Evolutionary conservation across 1,284 basidiomycete genomes (phyloP).

Genomic region (Erythrobasidium hasegawianum): DNA sequence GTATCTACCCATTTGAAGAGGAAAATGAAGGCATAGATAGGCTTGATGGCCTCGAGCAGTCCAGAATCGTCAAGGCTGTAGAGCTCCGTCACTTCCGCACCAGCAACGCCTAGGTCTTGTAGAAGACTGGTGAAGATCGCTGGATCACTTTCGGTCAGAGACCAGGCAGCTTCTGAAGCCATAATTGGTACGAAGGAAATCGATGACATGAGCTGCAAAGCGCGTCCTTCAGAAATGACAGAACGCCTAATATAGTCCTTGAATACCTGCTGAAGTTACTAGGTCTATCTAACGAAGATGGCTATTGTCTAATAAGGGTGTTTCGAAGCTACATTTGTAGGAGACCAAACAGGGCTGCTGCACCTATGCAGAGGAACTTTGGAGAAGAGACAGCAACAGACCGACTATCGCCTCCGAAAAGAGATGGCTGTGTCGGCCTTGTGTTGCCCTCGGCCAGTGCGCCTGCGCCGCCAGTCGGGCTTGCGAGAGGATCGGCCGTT

Average conservation of each 20-base stretch:
- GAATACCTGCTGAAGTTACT: too few species aligned
- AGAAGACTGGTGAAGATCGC: conserved; percentile 51
- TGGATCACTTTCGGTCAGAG: conserved; percentile 49
- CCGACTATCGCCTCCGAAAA: too few species aligned
- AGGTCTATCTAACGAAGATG: too few species aligned
- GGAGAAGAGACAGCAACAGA: too few species aligned
- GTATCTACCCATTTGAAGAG: conserved; percentile 83
- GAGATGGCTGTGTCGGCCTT: too few species aligned
- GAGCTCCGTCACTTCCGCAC: conserved; percentile 56
- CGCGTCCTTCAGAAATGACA: too few species aligned
- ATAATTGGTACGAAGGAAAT: background rate
- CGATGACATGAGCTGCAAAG: too few species aligned
- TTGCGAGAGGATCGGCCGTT: conserved; percentile 22
- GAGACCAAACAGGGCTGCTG: too few species aligned
- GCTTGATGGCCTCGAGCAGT: conserved; percentile 63
- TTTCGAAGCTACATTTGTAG: too few species aligned
- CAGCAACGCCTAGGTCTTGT: conserved; percentile 52
- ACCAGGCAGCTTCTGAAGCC: conserved; percentile 47
- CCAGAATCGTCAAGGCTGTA: conserved; percentile 72
- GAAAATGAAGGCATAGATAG: conserved; percentile 78
- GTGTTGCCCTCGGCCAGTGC: background rate
- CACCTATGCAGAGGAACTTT: too few species aligned
- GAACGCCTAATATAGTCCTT: too few species aligned
- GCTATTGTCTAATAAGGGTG: too few species aligned
- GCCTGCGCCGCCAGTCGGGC: conserved; percentile 16